Percentiles rank a stretch among this genome's conserved stretches.
Conservation (phyloP, 164 flowering plant genomes). For the Brasenia schreberi region DNA sequence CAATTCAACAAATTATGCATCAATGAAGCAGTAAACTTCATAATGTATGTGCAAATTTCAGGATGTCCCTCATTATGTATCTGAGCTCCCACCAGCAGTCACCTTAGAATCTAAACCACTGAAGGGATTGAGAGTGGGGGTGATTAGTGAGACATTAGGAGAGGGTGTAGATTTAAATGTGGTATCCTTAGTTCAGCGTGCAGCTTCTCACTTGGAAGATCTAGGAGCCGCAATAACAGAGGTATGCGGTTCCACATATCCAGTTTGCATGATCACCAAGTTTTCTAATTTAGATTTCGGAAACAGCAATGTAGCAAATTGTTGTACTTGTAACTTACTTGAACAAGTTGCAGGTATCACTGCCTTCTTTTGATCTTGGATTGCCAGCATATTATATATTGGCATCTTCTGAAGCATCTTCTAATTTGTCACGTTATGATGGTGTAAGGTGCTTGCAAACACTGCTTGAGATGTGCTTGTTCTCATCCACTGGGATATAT, state of each 20-base stretch:
- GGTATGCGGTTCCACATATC: constrained; percentile 47
- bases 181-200: constrained; percentile 45
- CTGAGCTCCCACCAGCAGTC: constrained; percentile 33
- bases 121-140: constrained; percentile 75
- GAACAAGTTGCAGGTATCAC: constrained; percentile 47
- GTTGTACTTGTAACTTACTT: constrained; percentile 1
- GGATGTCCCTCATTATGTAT: constrained; percentile 71
- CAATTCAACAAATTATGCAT: no score
- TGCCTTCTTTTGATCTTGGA: constrained; percentile 96
- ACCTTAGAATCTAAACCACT: constrained; percentile 56
- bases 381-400: constrained; percentile 91
- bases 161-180: constrained; percentile 73
- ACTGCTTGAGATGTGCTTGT: no score
- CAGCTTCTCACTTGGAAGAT: constrained; percentile 73
- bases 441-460: constrained; percentile 61
- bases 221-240: constrained; percentile 72
- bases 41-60: no score
- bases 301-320: no score
- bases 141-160: constrained; percentile 74
- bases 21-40: no score
- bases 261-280: neutral
- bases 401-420: constrained; percentile 91
- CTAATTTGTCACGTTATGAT: constrained; percentile 93
- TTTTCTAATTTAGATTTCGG: no score
- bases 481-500: no score